Base-by-base conservation (phyloP, 106 monocot genomes). In the Acanthochlamys bracteata region DNA sequence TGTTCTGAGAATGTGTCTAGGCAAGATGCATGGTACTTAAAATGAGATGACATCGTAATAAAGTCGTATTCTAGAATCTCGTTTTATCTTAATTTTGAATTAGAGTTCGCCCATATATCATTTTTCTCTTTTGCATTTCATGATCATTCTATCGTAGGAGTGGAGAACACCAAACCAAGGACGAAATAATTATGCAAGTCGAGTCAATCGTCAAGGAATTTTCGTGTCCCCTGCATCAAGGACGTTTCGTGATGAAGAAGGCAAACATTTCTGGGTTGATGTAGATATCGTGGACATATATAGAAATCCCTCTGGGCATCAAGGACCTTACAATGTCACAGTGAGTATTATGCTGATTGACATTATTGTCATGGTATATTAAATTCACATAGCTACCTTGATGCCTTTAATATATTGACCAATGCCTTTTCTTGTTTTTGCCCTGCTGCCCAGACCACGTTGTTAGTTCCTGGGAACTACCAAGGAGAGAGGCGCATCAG, bases 271-370 rank as follows among this genome's bases (percentile, higher is more conserved):
- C 70, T 99, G 98, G 98, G 78, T 99, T 41, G 98, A 99, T 73
- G 70, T 85, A 53, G 88, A 99, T 53, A 89, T 99, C 25, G 62
- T 99, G 4, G 98, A 99, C 71, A 88, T 81, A 39, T 83, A 92
- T 74, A 81, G 92, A 57, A n/a, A 81, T 39, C 88, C 98, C 0
- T 78, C 75, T 12, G 98, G 98, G 42, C 76, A 71, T 55, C 98
- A 92, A 64, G 98, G 87, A n/a, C 92, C 98, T 59, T 99, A 99
- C 62, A 99, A 99, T 81, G 83, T 92, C 45, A 99, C 98, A 43
- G 98, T 99, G 85, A 69, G 73, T 24, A 11, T 49, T 49, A 49
- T 4, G 3, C 15, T 20, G 1, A 55, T 22, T 20, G 10, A 10
- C 55, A 20, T 55, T 55, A 20, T 9, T 4, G 17, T 49, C 17